Base-by-base conservation (phyloP, 1,139 yeast species). In the Kluyveromyces sp. region DNA sequence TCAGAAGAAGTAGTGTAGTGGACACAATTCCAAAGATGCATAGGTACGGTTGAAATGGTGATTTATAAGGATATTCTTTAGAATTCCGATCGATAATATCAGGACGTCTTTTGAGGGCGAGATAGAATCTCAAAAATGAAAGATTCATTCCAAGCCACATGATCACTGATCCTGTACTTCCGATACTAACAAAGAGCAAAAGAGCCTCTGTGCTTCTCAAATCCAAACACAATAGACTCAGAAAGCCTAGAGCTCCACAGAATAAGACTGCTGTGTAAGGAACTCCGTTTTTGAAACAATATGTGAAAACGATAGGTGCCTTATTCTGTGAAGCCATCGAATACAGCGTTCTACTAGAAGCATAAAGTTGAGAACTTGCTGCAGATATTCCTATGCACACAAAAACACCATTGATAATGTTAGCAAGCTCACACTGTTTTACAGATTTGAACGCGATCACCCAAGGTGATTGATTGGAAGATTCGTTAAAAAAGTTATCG, bases 121-220 rank as follows among this genome's bases (percentile, higher is more conserved):
- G 74, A 63, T 75, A 82, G 57, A 85, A 87, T 46, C 96, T 66
- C 32, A 85, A 66, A 58, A 75, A 87, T 2, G 92, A 75, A 21
- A 85, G 63, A 54, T 88, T 81, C 84, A 87, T 83, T 4, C 90
- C 86, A 48, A 81, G 77, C 95, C 95, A 87, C 44, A 83, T 85
- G 33, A 86, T 64, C 46, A 85, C 74, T 1, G 88, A 87, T 0
- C 90, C 75, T 1, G 88, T 76, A 0, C 89, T 79, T 49, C 83
- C 79, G 35, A 84, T 70, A 54, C 78, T 74, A 7, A 83, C 75
- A 48, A 85, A 68, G 58, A 81, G 75, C 53, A 78, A 82, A 54
- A 85, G 84, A 2, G 83, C 84, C n/a, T 70, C 66, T 7, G 84
- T 77, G 0, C 88, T 81, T 38, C 73, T 65, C 51, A 76, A 73